Evolutionary conservation across 495 filamentous ascomycete genomes (phyloP), one percentile per base, ranked within the genome.

Genomic region (Cercophora samala): DNA sequence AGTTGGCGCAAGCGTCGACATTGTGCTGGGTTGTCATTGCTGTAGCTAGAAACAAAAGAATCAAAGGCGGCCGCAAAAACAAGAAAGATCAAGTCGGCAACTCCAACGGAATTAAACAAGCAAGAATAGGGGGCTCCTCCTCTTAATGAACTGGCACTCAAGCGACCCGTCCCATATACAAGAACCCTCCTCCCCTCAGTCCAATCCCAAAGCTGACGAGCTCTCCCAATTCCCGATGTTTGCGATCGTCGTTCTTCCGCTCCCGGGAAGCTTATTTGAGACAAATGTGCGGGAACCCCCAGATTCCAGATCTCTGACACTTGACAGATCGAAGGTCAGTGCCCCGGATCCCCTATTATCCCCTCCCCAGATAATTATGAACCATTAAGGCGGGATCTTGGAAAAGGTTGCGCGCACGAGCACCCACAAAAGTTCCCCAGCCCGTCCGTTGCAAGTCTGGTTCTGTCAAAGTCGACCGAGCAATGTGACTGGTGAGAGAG

Each of bases 61-160:
- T 5, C 52, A 18, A 54, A 19, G 15, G 4, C 6, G 8, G 18
- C 4, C 8, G 53, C 13, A 19, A 23, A 56, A 56, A 23, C 21
- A 56, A 6, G 11, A 19, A 56, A 23, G 5, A 56, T 19, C 17
- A 19, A 46, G 11, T 11, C 37, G 2, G 37, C 5, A 46, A 46
- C 11, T 13, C 0, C 37, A 46, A 9, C 37, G 37, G 37, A 9
- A 46, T 46, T n/a, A 13, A 46, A 46, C 37, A 17, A 17, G 1
- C 22, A 23, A 23, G 53, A 11, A 23, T 19, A 56, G 22, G 53
- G 52, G 53, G 53, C 53, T 56, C 18, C 15, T 56, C 53, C 22
- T 2, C 53, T 56, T 56, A 56, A 56, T 56, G 53, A 56, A 56
- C 53, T 56, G n/a, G n/a, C 53, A 18, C 37, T 46, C 37, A 56